phyloP scores from a whole-genome alignment of 2,329 filamentous ascomycete genomes.

The Phialemonium atrogriseum region DNA sequence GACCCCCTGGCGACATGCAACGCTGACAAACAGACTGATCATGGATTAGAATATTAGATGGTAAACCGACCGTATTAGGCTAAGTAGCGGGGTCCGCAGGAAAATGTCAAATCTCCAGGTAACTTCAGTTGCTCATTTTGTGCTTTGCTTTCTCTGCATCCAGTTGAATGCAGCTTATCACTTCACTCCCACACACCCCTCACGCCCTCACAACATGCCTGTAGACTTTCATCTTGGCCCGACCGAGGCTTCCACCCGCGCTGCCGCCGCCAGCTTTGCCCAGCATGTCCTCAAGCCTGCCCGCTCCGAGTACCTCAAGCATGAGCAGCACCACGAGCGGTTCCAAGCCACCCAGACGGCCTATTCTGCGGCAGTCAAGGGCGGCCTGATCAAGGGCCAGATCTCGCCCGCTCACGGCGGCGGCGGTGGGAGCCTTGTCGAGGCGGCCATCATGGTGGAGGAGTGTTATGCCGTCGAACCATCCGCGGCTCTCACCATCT shows the following conservation, averaged over 20 bases:
- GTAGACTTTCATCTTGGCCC: slow-evolving; percentile 16
- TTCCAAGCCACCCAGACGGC: slow-evolving; percentile 39
- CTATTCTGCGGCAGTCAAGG: slow-evolving; percentile 32
- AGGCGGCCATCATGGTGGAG: slow-evolving; percentile 41
- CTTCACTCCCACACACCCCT: neutral
- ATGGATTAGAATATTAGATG: too few species aligned
- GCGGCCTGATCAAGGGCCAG: slow-evolving; percentile 38
- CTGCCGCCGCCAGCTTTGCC: slow-evolving; percentile 14
- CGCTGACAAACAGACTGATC: too few species aligned
- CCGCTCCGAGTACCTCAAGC: slow-evolving; percentile 11
- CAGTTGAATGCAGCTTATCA: neutral
- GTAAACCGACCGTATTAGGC: too few species aligned
- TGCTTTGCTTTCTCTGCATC: too few species aligned
- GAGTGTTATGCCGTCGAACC: slow-evolving; percentile 45
- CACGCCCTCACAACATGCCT: slow-evolving; percentile 9
- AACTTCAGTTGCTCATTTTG: too few species aligned
- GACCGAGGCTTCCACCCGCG: slow-evolving; percentile 11
- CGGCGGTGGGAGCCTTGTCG: slow-evolving; percentile 31
- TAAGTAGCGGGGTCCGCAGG: too few species aligned
- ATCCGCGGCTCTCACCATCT: slow-evolving; percentile 37
- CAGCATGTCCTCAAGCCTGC: slow-evolving; percentile 13
- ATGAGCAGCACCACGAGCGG: slow-evolving; percentile 19
- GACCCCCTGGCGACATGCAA: too few species aligned
- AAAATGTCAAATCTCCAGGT: too few species aligned
- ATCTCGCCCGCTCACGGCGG: slow-evolving; percentile 38